These are phyloP conservation scores for Dictyostelium firmibasis DNA, from an alignment of 78 protist species.

Conservation along the genomic window DNA sequence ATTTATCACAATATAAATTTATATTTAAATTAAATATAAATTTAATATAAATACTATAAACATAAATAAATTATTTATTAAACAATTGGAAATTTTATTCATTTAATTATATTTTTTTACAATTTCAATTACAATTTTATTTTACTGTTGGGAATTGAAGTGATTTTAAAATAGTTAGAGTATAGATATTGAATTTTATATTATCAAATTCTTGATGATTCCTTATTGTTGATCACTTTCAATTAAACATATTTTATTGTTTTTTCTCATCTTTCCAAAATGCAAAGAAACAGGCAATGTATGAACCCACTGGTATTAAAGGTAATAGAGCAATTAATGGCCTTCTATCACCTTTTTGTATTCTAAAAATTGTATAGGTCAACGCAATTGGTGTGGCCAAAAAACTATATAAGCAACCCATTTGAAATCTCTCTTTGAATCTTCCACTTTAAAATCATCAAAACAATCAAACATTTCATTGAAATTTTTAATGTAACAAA, in stretches of 20 bases:
- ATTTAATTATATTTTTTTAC: too few species aligned
- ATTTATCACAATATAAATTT: background rate
- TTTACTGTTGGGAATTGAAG: too few species aligned
- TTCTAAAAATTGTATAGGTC: background rate
- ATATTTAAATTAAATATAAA: background rate
- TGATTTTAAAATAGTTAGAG: too few species aligned
- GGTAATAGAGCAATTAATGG: background rate
- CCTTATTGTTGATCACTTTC: too few species aligned
- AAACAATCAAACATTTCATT: too few species aligned
- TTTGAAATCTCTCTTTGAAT: background rate
- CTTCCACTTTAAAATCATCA: background rate
- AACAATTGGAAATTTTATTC: too few species aligned
- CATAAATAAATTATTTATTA: background rate
- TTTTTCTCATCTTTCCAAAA: background rate
- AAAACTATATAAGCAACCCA: background rate
- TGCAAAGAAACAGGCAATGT: background rate
- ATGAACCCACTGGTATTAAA: background rate
- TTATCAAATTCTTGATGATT: too few species aligned
- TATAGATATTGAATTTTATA: too few species aligned
- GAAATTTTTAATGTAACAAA: too few species aligned
- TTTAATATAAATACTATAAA: background rate
- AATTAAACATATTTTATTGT: background rate
- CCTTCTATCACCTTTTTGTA: background rate
- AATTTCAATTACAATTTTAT: too few species aligned
- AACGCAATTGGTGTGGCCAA: background rate